These are phyloP conservation scores for Nicotiana attenuata DNA, from an alignment of 257 asterid genomes.

Conservation along the genomic window DNA sequence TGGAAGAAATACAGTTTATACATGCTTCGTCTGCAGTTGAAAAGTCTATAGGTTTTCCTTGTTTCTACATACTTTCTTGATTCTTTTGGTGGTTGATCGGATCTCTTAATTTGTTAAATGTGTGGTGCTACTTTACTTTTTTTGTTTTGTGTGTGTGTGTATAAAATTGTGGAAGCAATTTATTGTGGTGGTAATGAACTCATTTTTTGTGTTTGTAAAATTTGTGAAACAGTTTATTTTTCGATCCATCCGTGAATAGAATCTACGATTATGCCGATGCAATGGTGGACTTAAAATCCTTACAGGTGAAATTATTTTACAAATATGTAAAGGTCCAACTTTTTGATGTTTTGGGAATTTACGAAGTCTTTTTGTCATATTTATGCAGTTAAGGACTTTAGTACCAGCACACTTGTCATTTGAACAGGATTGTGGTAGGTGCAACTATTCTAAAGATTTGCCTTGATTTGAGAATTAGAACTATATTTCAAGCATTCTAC, in stretches of 20 bases:
- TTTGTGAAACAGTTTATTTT: conserved; percentile 62
- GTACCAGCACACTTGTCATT: conserved; percentile 73
- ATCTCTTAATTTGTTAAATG: conserved; percentile 2
- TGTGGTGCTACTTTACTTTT: conserved; percentile 21
- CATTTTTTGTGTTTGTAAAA: conserved; percentile 21
- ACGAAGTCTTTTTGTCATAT: conserved; percentile 15
- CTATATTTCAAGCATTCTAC: not conserved
- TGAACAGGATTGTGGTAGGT: conserved; percentile 78
- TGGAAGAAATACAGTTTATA: not conserved
- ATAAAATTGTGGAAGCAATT: conserved; percentile 45
- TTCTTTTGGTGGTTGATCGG: not conserved
- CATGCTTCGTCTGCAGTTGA: not conserved
- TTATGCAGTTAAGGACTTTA: conserved; percentile 67
- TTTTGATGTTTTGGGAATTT: not conserved
- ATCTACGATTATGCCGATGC: conserved; percentile 78
- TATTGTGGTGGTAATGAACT: conserved; percentile 27
- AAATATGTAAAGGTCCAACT: not conserved
- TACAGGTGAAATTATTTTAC: conserved; percentile 48
- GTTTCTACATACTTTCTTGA: not conserved
- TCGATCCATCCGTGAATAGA: conserved; percentile 56
- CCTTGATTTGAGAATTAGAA: not conserved
- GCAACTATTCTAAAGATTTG: conserved; percentile 2
- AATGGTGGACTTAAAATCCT: conserved; percentile 57
- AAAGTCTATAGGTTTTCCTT: not conserved
- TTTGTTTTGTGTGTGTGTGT: conserved; percentile 4